Evolutionary conservation across 192 early-diverging fungal genomes (phyloP), one percentile per base, ranked within the genome.

Genomic region (Coemansia aciculifera): DNA sequence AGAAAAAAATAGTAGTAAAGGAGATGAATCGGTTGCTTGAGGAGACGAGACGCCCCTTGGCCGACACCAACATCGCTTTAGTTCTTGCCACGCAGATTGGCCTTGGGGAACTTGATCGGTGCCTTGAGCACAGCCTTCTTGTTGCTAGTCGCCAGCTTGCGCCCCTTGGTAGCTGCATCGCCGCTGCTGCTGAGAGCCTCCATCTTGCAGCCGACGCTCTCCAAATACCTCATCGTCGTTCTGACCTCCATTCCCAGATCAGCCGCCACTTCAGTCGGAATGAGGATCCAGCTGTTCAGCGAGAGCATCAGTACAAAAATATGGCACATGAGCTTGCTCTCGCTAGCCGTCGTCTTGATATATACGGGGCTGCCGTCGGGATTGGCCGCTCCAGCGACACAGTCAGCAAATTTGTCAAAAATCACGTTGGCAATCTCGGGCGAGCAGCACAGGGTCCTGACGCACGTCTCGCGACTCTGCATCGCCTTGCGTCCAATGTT

Each of bases 311-410:
- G 74, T 12, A 86, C 86, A 43, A 92, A 71, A 60, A 94, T 92
- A 70, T 93, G 90, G 66, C 88, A 90, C 12, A 90, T 75, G 6
- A 97, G 84, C 77, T 86, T 92, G 78, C 91, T 92, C 64, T 90
- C 88, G 43, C 83, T 85, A 21, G 85, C 73, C 66, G 89, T 74
- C 21, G 90, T 90, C 65, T 83, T 86, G 48, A 67, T 66, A 34
- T 67, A 79, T 29, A 79, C 71, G 5, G 82, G 82, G 31, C 68
- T 66, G 27, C 82, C 82, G 42, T 84, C 82, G 10, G 77, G 77
- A 48, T 76, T 79, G 43, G 76, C 40, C 4, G 74, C 73, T 61
- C 87, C 87, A 57, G 85, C 84, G 42, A 85, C 78, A 38, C 69
- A 81, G 62, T 87, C 88, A 51, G 88, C 87, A 66, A 90, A 95